Base-by-base conservation (phyloP, 208 protist species). In the Trypanosoma platydactyli region DNA sequence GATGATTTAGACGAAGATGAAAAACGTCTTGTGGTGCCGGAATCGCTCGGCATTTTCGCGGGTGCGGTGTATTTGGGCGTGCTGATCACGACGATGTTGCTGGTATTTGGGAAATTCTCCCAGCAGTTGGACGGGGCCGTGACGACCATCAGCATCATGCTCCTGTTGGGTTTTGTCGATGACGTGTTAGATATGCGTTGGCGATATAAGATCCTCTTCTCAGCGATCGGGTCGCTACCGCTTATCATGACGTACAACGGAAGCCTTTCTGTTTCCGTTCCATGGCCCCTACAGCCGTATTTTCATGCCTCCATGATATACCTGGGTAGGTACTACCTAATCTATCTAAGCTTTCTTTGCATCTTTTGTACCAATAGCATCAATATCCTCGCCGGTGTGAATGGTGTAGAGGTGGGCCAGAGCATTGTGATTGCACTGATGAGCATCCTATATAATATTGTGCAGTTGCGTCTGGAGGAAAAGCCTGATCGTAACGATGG, bases 361-460 rank as follows among this genome's bases (percentile, higher is more conserved):
- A 91, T 99, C 22, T 99, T 99, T 71, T 99, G 97, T 73, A 99
- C 98, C 3, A 99, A 99, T 77, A 94, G 96, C 55, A 99, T 99
- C 81, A 99, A 99, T 81, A 99, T 99, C 64, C 89, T 99, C 18
- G 98, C 99, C 0, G 99, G 99, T 48, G 94, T 99, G 30, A 99
- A 99, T 80, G 99, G 99, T 9, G 77, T 98, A 0, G 96, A 99
- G 75, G 97, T 96, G 20, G 98, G 98, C 16, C 98, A 99, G 87
- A 97, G 92, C 42, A 78, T 98, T 54, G 83, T 99, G 6, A 99
- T 99, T 64, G 94, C 86, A 9, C 30, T 90, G 38, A 83, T 92
- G 16, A 92, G 96, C 33, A 68, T 99, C 13, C 58, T 97, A 18
- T 95, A 99, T 79, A 98, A 98, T 76, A 53, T 99, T 18, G 57